Evolutionary conservation across 2,329 filamentous ascomycete species (phyloP), one percentile per base, ranked within the genome.

Genomic region (Aureobasidium sp.): DNA sequence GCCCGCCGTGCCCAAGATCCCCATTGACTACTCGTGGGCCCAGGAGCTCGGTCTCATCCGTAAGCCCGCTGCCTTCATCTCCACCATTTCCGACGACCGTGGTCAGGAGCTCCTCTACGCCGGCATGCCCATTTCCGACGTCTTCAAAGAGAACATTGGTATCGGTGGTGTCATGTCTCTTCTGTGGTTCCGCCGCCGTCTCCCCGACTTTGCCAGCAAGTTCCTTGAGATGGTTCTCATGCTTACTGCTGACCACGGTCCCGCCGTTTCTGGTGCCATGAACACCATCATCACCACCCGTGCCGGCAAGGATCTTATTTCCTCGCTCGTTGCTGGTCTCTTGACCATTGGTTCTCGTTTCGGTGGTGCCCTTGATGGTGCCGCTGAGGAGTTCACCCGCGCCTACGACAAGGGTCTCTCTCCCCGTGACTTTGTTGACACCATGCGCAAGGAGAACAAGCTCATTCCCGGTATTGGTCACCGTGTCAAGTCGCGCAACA

Each of bases 211-310:
- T 77, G 94, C 94, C 73, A 95, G 91, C 84, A 96, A 96, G 82
- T 99, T 99, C 85, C 82, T 99, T 70, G 94, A 99, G 84, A 99
- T 99, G 94, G 94, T 99, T 68, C 93, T 99, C 77, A 99, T 99
- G 94, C 87, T 99, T 74, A 99, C 94, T 74, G 94, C 94, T 71
- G 94, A 99, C 75, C 94, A 99, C 87, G 94, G 94, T 79, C 94
- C 94, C 61, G 94, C 94, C 71, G 94, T 99, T 71, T 99, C 94
- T 71, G 94, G 94, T 85, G 94, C 94, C 78, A 99, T 99, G 94
- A 99, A 99, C 88, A 99, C 94, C 76, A 99, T 99, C 77, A 97
- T 99, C 77, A 99, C 94, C 66, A 99, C 94, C 64, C 90, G 94
- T 89, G 94, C 94, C 67, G 94, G 94, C 77, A 99, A 99, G 85